phyloP scores from a whole-genome alignment of 257 asterid genomes.

The Scutellaria barbata region DNA sequence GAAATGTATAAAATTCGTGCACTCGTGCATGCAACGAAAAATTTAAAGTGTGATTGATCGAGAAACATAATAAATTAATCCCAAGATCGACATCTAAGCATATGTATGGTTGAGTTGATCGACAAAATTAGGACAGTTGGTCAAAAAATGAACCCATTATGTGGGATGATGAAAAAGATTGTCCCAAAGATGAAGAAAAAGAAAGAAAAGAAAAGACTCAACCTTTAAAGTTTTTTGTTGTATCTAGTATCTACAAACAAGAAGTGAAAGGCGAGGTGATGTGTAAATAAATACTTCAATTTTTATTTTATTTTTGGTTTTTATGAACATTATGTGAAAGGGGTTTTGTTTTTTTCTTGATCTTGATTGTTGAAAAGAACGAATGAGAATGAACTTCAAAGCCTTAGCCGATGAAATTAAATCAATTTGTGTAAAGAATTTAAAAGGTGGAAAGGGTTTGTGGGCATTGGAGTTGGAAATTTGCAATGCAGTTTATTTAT shows the following conservation, averaged over 20 bases:
- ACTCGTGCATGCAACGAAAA: slow-evolving; percentile 33
- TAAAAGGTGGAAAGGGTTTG: slow-evolving; percentile 10
- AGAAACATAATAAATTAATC: slow-evolving; percentile 1
- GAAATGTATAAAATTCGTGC: slow-evolving; percentile 32
- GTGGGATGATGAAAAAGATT: slow-evolving; percentile 28
- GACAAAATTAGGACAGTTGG: slow-evolving; percentile 31
- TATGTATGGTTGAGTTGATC: slow-evolving; percentile 22
- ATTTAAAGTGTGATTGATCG: neutral
- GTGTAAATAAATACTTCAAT: neutral
- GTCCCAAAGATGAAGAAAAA: neutral
- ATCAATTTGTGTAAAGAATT: slow-evolving; percentile 10
- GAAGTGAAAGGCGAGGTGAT: slow-evolving; percentile 26
- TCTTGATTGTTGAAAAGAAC: slow-evolving; percentile 37
- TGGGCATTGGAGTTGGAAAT: slow-evolving; percentile 22
- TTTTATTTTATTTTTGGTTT: too few species aligned
- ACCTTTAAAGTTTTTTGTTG: slow-evolving; percentile 20
- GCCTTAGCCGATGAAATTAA: slow-evolving; percentile 7
- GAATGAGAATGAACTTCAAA: slow-evolving; percentile 6
- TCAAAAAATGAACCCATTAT: slow-evolving; percentile 31
- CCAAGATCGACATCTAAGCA: slow-evolving; percentile 27
- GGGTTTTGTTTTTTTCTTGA: neutral
- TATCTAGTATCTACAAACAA: slow-evolving; percentile 2
- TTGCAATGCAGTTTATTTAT: slow-evolving; percentile 21
- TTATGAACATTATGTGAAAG: slow-evolving; percentile 27
- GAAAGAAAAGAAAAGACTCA: neutral